Base-by-base conservation (phyloP, 176 grass and related monocot species). In the Carex littledalei region DNA sequence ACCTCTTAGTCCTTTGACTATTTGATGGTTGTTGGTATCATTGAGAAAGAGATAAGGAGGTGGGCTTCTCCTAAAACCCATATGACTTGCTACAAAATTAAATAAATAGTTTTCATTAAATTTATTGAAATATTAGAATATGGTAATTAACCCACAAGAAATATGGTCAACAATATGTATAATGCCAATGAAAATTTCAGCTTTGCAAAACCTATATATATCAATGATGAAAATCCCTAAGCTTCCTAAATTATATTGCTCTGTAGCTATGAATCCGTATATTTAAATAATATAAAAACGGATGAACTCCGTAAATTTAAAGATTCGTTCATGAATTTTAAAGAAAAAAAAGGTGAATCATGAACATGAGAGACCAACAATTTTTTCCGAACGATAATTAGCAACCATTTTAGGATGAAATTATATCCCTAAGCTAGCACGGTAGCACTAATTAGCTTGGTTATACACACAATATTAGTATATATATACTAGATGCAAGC, bases 21-120 rank as follows among this genome's bases (percentile, higher is more conserved):
- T 86, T 84, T 55, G 74, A 79, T 39, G 52, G 21, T 66, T 87
- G 56, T 13, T 90, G 3, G 41, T 85, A 24, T 81, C 66, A 59
- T 78, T 31, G 22, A 97, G 78, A 45, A 81, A 91, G 3, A 91
- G 86, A 89, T 93, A 97, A 0, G 94, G 65, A 9, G 88, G 91
- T 8, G 94, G 91, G 54, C 94, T 97, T 58, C 79, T 72, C 3
- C 54, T 85, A 77, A 91, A 93, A 7, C 94, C 94, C 91, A 93
- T 79, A 8, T 64, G 24, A 41, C 50, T 73, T 32, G 89, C 94
- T 97, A 62, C 77, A 88, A 49, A 32, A 12, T 62, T 56, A 18
- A 0, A 55, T 6, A 53, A 76, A 57, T 22, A 71, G 16, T 57
- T 16, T 2, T 16, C 8, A 69, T 5, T 55, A 3, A 56, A 16